Conservation (phyloP, 768 basidiomycete species). For the Trametes punicea region DNA sequence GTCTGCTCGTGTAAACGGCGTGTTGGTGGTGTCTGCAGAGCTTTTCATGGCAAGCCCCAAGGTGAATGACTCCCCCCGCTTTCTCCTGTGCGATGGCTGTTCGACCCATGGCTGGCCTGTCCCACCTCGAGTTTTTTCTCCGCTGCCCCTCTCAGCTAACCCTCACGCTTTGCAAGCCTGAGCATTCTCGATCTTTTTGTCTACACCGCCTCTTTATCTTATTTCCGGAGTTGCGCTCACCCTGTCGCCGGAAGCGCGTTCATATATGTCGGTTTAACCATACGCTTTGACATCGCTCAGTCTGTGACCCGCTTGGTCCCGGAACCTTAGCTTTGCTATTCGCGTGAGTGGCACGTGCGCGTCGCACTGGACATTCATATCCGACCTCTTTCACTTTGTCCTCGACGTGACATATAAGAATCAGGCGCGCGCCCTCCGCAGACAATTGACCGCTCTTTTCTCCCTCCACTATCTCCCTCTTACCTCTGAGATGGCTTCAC, state of each 20-base stretch:
- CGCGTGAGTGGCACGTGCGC: conserved; percentile 26
- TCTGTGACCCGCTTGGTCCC: conserved; percentile 5
- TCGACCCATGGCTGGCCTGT: conserved; percentile 13
- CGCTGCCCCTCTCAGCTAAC: neutral
- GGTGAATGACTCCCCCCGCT: conserved; percentile 23
- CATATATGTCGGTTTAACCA: conserved; percentile 7
- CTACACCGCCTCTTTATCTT: conserved; percentile 10
- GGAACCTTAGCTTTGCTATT: conserved; percentile 21
- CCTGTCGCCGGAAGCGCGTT: conserved; percentile 9
- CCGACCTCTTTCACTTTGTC: conserved; percentile 23
- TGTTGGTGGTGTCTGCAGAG: conserved; percentile 29
- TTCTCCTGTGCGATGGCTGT: conserved; percentile 26
- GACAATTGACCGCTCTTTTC: conserved; percentile 14
- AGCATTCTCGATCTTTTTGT: neutral
- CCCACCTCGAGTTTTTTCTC: conserved; percentile 15
- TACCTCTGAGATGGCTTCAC: conserved; percentile 7
- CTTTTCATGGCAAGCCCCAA: conserved; percentile 24
- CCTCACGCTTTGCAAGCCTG: neutral
- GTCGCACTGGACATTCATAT: conserved; percentile 17
- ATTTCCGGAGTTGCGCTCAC: conserved; percentile 2
- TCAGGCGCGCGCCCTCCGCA: conserved; percentile 16
- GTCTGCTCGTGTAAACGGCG: conserved; percentile 27
- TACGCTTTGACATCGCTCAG: conserved; percentile 14
- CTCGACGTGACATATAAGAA: conserved; percentile 22
- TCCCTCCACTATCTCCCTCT: conserved; percentile 6